phyloP scores from a whole-genome alignment of 2,329 filamentous ascomycete genomes.

The Colletotrichum graminicola region DNA sequence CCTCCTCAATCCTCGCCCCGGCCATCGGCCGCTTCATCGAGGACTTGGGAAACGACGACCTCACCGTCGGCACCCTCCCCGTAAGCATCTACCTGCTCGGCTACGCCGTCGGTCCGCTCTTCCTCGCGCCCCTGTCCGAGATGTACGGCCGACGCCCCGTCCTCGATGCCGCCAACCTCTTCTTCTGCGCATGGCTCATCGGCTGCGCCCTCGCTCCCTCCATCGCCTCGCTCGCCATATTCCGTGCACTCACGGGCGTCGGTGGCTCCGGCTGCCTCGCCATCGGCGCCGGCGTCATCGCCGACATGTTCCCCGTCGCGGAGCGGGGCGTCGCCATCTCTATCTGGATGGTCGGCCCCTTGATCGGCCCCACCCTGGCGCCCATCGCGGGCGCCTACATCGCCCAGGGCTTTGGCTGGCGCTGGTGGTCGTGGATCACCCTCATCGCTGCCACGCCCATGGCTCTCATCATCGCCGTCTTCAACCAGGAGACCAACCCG shows the following conservation, averaged over 20 bases:
- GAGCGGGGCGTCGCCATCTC: conserved; percentile 62
- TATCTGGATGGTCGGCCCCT: conserved; percentile 60
- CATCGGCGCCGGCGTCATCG: conserved; percentile 66
- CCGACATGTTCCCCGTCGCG: conserved; percentile 64
- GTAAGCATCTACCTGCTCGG: conserved; percentile 73
- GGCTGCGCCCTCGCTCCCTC: conserved; percentile 71
- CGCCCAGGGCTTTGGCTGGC: conserved; percentile 62
- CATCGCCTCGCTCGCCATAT: conserved; percentile 68
- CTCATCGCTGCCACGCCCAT: conserved; percentile 58
- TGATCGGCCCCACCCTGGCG: conserved; percentile 59
- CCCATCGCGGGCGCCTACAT: conserved; percentile 65
- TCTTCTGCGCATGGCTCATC: conserved; percentile 74
- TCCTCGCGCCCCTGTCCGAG: conserved; percentile 71
- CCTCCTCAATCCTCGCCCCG: conserved; percentile 71
- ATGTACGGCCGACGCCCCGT: conserved; percentile 73
- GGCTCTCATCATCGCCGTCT: conserved; percentile 53
- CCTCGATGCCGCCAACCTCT: conserved; percentile 67
- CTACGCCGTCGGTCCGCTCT: conserved; percentile 68
- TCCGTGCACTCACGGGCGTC: conserved; percentile 70
- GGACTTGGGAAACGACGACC: conserved; percentile 59
- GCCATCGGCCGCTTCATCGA: conserved; percentile 58
- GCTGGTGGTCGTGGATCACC: conserved; percentile 66
- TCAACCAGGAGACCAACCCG: conserved; percentile 62
- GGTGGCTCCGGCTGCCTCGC: conserved; percentile 68
- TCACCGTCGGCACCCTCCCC: conserved; percentile 63